Evolutionary conservation across 2,329 filamentous ascomycete genomes (phyloP), one percentile per base, ranked within the genome.

Genomic region (Chalaropsis thielavioides): DNA sequence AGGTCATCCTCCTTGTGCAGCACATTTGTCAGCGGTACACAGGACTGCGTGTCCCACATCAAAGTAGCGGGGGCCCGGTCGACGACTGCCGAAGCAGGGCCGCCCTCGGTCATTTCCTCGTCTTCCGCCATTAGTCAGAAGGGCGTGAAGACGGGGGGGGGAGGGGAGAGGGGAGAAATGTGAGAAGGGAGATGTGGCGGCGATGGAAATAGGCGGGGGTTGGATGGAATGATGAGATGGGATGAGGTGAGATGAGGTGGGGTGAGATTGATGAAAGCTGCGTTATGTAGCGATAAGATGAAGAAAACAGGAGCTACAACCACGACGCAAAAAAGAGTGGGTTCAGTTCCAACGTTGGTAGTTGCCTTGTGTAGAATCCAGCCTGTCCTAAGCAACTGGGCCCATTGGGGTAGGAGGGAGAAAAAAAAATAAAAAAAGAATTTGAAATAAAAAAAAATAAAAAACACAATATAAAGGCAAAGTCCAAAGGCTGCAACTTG

Each of bases 1-100:
- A 81, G 72, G 68, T 83, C 80, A 63, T 77, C 76, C 59, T 80
- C 75, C 7, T 63, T 46, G 46, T 70, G 71, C 31, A 84, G 74
- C 38, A 76, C 72, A 64, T 73, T 78, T 54, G 75, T 74, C 56
- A 83, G 72, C 15, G 80, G 78, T 19, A 84, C 72, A 70, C 76
- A 79, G 56, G 75, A 72, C 68, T 76, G 76, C 35, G 72, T 70
- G 69, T 80, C 79, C 71, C 77, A 75, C 66, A 77, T 63, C 66
- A 78, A 68, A 67, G 68, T 70, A 65, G 69, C 71, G 64, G 62
- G 41, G 62, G 35, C 17, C 38, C 56, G 65, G 41, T 60, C 60
- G 8, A 40, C 49, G 27, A 62, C 69, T 64, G 66, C 68, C 61
- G 68, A 65, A 49, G 65, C 59, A 27, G 51, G 60, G 51, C 54